Percentiles rank a stretch among this genome's conserved stretches.
Conservation (phyloP, 2,329 filamentous ascomycete species). For the Colletotrichum chlorophyti region DNA sequence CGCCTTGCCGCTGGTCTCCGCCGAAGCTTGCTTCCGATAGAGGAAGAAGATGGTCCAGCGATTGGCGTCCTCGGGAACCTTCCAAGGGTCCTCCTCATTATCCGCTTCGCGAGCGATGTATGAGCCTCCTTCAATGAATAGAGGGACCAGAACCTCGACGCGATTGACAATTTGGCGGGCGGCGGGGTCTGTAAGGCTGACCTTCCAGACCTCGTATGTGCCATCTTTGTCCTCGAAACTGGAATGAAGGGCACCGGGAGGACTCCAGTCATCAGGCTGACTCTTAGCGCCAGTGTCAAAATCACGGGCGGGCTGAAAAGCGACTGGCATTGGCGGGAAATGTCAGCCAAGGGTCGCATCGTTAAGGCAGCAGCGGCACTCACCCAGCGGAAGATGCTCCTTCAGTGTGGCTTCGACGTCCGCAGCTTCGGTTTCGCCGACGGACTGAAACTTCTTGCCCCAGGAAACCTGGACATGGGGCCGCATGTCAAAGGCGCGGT, state of each 20-base stretch:
- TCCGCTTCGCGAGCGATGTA: slow-evolving; percentile 62
- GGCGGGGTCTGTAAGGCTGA: slow-evolving; percentile 72
- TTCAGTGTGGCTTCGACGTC: slow-evolving; percentile 72
- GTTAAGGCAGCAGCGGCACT: slow-evolving; percentile 32
- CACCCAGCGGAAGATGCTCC: slow-evolving; percentile 72
- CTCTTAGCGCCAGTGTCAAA: slow-evolving; percentile 59
- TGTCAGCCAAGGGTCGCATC: background rate
- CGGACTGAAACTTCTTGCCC: slow-evolving; percentile 71
- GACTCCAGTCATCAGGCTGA: slow-evolving; percentile 60
- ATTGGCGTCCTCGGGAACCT: slow-evolving; percentile 62
- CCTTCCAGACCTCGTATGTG: slow-evolving; percentile 85
- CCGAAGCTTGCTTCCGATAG: slow-evolving; percentile 67
- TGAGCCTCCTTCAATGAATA: slow-evolving; percentile 94
- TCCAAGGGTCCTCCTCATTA: slow-evolving; percentile 41
- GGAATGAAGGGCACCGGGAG: slow-evolving; percentile 77
- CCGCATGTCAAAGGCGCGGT: slow-evolving; percentile 74
- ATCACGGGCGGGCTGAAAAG: slow-evolving; percentile 67
- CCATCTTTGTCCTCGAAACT: slow-evolving; percentile 67
- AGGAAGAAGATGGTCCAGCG: slow-evolving; percentile 94
- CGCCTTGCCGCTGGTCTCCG: slow-evolving; percentile 49
- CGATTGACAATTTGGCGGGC: slow-evolving; percentile 78
- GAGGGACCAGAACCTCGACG: slow-evolving; percentile 80
- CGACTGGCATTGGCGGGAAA: slow-evolving; percentile 57
- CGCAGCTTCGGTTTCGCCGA: slow-evolving; percentile 72
- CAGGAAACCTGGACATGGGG: slow-evolving; percentile 77